Evolutionary conservation across 345 rosid genomes (phyloP).

Genomic region (Gossypium herbaceum): DNA sequence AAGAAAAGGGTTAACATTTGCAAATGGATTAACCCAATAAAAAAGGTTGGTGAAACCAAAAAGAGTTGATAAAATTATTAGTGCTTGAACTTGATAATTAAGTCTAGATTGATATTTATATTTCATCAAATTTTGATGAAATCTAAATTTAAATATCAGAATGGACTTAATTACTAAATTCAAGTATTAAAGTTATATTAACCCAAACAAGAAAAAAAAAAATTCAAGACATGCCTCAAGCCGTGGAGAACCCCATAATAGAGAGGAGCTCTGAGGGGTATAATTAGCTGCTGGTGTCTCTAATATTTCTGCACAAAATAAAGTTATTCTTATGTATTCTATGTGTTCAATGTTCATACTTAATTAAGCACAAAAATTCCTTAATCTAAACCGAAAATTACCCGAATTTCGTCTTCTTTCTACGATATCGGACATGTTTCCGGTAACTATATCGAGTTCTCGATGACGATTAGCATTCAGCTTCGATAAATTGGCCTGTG

Average conservation of each 20-base stretch:
- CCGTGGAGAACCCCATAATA: slow-evolving; percentile 43
- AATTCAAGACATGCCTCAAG: slow-evolving; percentile 35
- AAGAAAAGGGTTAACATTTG: not conserved
- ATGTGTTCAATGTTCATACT: not conserved
- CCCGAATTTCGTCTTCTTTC: slow-evolving; percentile 39
- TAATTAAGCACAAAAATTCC: not conserved
- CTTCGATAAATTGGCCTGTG: slow-evolving; percentile 51
- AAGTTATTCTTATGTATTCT: not conserved
- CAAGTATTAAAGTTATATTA: too few species aligned
- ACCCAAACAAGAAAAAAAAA: too few species aligned
- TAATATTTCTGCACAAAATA: slow-evolving; percentile 25
- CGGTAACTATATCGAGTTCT: slow-evolving; percentile 31
- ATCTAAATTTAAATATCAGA: too few species aligned
- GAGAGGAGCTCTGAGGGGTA: slow-evolving; percentile 17
- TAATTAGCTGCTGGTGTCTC: slow-evolving; percentile 14
- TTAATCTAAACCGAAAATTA: not conserved
- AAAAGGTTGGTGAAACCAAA: too few species aligned
- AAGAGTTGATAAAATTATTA: too few species aligned
- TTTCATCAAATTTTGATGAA: too few species aligned
- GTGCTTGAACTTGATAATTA: too few species aligned
- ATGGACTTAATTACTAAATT: too few species aligned
- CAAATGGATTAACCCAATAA: not conserved
- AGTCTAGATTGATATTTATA: too few species aligned
- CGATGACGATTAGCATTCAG: slow-evolving; percentile 34
- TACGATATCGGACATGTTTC: slow-evolving; percentile 34